These are phyloP conservation scores for Lactuca saligna DNA, from an alignment of 129 eudicot genomes.

Conservation along the genomic window DNA sequence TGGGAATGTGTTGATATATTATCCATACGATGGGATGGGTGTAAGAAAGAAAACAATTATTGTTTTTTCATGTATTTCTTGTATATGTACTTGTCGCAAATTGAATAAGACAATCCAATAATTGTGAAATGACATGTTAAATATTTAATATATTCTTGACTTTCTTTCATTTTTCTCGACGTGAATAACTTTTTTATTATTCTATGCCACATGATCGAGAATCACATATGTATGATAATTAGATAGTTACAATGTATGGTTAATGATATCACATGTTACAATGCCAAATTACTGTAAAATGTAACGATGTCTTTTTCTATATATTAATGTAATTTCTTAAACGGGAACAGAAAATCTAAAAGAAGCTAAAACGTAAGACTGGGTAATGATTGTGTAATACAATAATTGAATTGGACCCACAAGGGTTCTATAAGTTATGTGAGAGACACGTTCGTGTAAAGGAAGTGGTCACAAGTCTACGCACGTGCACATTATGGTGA, in stretches of 20 bases:
- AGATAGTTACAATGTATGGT: neutral
- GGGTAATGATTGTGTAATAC: neutral
- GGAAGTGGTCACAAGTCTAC: conserved; percentile 23
- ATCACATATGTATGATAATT: too few species aligned
- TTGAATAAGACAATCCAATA: neutral
- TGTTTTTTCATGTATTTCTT: neutral
- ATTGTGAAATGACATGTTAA: neutral
- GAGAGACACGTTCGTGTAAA: conserved; percentile 16
- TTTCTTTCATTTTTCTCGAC: neutral
- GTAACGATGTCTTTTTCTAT: too few species aligned
- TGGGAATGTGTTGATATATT: neutral
- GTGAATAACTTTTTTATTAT: too few species aligned
- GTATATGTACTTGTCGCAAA: neutral
- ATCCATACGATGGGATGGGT: neutral
- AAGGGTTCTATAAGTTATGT: neutral
- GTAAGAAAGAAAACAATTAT: neutral
- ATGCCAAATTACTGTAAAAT: neutral
- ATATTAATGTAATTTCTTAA: conserved; percentile 3
- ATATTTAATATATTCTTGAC: too few species aligned
- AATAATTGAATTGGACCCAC: conserved; percentile 13
- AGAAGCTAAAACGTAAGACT: neutral
- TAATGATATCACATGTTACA: neutral
- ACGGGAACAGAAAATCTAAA: neutral
- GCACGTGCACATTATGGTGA: conserved; percentile 29
- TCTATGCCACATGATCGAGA: too few species aligned